A percentile compares a stretch with the other conserved stretches of the same genome.
Evolutionary conservation across 305 asterid species (phyloP).

Genomic region (Lippia alba): DNA sequence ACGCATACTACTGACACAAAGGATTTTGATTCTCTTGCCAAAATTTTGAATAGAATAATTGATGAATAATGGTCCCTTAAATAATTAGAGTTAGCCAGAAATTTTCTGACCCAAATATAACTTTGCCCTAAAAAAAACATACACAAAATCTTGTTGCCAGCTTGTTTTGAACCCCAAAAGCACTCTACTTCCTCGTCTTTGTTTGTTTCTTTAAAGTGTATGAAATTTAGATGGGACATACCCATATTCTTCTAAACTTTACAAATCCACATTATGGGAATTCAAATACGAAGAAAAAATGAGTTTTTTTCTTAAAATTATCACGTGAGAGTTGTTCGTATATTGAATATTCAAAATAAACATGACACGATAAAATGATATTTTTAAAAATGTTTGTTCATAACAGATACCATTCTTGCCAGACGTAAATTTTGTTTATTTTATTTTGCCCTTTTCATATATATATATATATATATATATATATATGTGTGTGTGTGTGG

Average conservation of each 20-base stretch:
- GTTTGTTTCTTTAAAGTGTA: conserved; percentile 10
- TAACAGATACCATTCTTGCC: too few species aligned
- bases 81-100: not conserved
- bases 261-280: not conserved
- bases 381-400: too few species aligned
- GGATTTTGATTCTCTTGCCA: not conserved
- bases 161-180: conserved; percentile 26
- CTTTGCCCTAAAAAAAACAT: not conserved
- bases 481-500: not conserved
- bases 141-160: conserved; percentile 41
- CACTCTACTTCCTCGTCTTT: conserved; percentile 36
- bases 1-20: not conserved
- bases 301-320: too few species aligned
- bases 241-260: not conserved
- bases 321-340: too few species aligned
- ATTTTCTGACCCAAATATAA: not conserved
- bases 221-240: not conserved
- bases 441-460: not conserved
- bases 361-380: too few species aligned
- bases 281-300: not conserved
- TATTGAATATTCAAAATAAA: too few species aligned
- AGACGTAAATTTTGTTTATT: not conserved
- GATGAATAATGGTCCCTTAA: conserved; percentile 10
- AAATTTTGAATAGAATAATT: conserved; percentile 2
- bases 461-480: not conserved